Evolutionary conservation across 2,329 filamentous ascomycete species (phyloP).

Genomic region (Fusarium pseudonygamai): DNA sequence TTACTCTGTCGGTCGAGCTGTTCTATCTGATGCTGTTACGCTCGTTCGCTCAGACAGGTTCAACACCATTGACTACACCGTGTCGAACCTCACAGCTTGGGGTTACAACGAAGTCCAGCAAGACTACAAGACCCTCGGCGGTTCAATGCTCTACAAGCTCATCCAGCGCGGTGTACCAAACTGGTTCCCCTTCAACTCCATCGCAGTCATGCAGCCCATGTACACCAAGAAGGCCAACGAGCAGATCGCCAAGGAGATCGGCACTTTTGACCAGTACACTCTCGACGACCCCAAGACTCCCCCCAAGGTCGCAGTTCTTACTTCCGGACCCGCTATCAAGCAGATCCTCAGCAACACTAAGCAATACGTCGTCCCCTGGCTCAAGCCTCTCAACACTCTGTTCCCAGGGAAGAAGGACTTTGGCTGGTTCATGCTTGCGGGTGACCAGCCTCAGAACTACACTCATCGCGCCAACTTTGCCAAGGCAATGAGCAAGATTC

Average conservation of each 20-base stretch:
- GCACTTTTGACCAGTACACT: conserved; percentile 47
- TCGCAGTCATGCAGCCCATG: conserved; percentile 57
- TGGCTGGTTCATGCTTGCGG: conserved; percentile 52
- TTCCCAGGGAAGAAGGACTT: conserved; percentile 51
- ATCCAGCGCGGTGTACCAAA: conserved; percentile 56
- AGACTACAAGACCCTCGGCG: conserved; percentile 50
- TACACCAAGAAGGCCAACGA: conserved; percentile 55
- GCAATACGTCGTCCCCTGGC: conserved; percentile 49
- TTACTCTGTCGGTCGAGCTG: conserved; percentile 63
- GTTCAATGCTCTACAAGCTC: conserved; percentile 57
- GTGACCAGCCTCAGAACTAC: conserved; percentile 46
- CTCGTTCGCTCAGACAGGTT: conserved; percentile 69
- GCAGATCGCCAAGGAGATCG: conserved; percentile 51
- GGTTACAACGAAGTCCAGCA: conserved; percentile 50
- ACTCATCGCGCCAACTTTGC: conserved; percentile 45
- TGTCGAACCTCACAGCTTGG: conserved; percentile 55
- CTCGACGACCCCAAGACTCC: conserved; percentile 50
- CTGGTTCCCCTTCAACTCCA: conserved; percentile 55
- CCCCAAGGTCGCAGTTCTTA: conserved; percentile 42
- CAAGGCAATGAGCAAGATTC: conserved; percentile 48
- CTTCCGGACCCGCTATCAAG: conserved; percentile 43
- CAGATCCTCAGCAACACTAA: conserved; percentile 46
- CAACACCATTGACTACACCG: conserved; percentile 61
- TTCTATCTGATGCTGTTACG: conserved; percentile 68
- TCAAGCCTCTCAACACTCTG: conserved; percentile 43